Conservation (phyloP, 352 stramenopile genomes). For the Phytophthora crassamura region DNA sequence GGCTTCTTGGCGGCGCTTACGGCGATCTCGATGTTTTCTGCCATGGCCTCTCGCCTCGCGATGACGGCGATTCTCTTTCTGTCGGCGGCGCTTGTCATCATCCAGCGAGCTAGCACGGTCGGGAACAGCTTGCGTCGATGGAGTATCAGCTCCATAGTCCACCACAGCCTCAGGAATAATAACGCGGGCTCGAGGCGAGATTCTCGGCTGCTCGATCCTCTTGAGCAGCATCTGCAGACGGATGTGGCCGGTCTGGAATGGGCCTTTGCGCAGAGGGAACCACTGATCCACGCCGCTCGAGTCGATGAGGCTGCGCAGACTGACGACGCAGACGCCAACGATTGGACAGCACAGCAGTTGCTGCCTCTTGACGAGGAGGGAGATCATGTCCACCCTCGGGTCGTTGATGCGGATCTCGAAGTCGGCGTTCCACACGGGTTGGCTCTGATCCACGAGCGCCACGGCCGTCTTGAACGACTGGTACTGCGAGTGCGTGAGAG, state of each 20-base stretch:
- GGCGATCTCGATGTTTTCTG: too few species aligned
- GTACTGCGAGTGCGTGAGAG: slow-evolving; percentile 18
- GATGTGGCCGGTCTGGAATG: slow-evolving; percentile 40
- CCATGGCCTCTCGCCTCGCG: too few species aligned
- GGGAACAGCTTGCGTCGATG: not conserved
- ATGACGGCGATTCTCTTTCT: not conserved
- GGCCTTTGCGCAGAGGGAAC: slow-evolving; percentile 55
- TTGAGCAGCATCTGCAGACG: slow-evolving; percentile 55
- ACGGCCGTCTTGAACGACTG: slow-evolving; percentile 56
- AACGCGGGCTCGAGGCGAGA: not conserved
- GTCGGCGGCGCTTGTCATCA: not conserved
- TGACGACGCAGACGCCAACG: slow-evolving; percentile 57
- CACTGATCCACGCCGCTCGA: slow-evolving; percentile 46
- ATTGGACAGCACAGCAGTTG: slow-evolving; percentile 53
- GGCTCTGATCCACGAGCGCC: slow-evolving; percentile 25
- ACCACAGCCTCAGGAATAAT: too few species aligned
- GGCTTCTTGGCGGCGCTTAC: too few species aligned
- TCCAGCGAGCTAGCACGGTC: not conserved
- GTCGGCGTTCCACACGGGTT: slow-evolving; percentile 64
- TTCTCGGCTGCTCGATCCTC: slow-evolving; percentile 14
- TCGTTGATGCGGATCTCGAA: slow-evolving; percentile 56
- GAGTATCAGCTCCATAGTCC: not conserved
- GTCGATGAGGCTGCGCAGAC: slow-evolving; percentile 45
- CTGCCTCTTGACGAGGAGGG: slow-evolving; percentile 64
- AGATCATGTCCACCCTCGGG: slow-evolving; percentile 49